A percentile compares a stretch with the other conserved stretches of the same genome.
Conservation (phyloP, 352 stramenopile species). For the Globisporangium nunn region DNA sequence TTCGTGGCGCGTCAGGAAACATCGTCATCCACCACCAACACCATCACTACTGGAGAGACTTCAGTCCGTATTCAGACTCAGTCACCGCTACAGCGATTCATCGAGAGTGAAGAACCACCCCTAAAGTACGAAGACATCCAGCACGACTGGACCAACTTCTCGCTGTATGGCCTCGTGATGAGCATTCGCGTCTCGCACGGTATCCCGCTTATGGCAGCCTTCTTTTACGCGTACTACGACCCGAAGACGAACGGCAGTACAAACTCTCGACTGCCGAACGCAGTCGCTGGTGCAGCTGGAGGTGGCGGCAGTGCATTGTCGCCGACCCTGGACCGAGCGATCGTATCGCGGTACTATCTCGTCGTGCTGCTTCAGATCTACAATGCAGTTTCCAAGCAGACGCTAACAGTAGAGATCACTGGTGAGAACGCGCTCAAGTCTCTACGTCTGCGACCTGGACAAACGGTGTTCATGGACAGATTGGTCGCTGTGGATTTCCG, state of each 20-base stretch:
- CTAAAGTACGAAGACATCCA: conserved; percentile 20
- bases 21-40: background rate
- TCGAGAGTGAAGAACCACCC: conserved; percentile 18
- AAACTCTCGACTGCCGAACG: background rate
- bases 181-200: conserved; percentile 52
- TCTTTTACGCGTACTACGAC: conserved; percentile 65
- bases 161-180: conserved; percentile 42
- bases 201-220: conserved; percentile 55
- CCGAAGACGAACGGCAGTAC: conserved; percentile 31
- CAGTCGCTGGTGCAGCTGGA: conserved; percentile 9
- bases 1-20: conserved; percentile 18
- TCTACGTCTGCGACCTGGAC: conserved; percentile 32
- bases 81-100: conserved; percentile 5
- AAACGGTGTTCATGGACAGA: conserved; percentile 46
- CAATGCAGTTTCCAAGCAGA: conserved; percentile 26
- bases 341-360: conserved; percentile 59
- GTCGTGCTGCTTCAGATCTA: conserved; percentile 60
- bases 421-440: conserved; percentile 36
- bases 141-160: conserved; percentile 37
- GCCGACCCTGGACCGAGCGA: conserved; percentile 30
- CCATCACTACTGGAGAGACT: background rate
- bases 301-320: background rate
- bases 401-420: conserved; percentile 43
- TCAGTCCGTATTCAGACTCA: background rate
- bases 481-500: conserved; percentile 42